Base-by-base conservation (phyloP, 441 rosid species). In the Corymbia calophylla region DNA sequence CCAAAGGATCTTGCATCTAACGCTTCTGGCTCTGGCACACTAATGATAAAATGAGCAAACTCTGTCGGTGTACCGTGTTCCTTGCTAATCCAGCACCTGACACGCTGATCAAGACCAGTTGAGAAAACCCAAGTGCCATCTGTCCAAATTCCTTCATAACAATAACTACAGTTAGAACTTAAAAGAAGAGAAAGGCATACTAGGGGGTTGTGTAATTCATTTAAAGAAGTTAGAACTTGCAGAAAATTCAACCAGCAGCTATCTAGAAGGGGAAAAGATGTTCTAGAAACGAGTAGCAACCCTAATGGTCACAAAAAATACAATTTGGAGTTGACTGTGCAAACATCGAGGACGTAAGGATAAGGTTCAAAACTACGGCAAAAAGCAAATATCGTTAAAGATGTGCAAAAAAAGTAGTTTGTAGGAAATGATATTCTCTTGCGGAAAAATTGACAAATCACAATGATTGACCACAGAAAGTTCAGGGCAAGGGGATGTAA, bases 11-110 rank as follows among this genome's bases (percentile, higher is more conserved):
- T 97, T 86, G 94, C 99, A 91, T 94, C 96, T 87, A 97, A 89
- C 47, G 99, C 95, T 91, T 98, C 99, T 84, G 99, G 99, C 92
- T 98, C 99, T 19, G 98, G 98, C 62, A 98, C 99, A 84, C 97
- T 96, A 31, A 95, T 91, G 86, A 96, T 91, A 86, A 95, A 82
- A 92, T 93, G 94, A 92, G 97, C 89, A 68, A 95, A 93, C 91
- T 95, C 96, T 2, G 64, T 91, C 29, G 96, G 91, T 93, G 93
- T 93, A 88, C 94, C 91, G 32, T 91, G 89, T 58, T 94, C 94
- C 88, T 93, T 91, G 35, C 95, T 90, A 77, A 86, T 92, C 99
- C 99, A 98, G 93, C 98, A 98, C 90, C 99, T 92, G 86, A 98
- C 92, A 16, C 99, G 98, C 93, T 97, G 99, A 94, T 98, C 99